These are phyloP conservation scores for Westerdykella ornata DNA, from an alignment of 2,329 filamentous ascomycete genomes.

Conservation along the genomic window DNA sequence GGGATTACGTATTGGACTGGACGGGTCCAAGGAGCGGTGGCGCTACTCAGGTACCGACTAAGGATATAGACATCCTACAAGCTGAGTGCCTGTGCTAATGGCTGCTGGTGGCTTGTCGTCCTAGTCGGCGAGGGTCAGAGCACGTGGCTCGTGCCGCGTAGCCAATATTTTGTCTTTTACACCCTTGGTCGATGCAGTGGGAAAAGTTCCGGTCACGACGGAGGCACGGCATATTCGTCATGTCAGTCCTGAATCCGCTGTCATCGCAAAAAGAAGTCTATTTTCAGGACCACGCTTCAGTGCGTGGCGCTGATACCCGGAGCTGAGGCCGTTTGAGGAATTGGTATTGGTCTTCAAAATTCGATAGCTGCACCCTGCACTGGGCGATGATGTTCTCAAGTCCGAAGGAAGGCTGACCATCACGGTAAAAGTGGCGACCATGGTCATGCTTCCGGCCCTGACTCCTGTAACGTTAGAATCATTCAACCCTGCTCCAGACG, in stretches of 20 bases:
- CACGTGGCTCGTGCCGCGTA: constrained; percentile 1
- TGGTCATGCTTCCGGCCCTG: no score
- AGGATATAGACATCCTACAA: constrained; percentile 1
- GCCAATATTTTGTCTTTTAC: constrained; percentile 2
- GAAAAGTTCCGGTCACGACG: constrained; percentile 8
- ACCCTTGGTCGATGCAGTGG: constrained; percentile 3
- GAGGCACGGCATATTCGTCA: constrained; percentile 2
- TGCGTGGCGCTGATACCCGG: constrained; percentile 8
- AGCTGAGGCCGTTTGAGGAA: constrained; percentile 7
- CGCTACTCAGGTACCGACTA: constrained; percentile 3
- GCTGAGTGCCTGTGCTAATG: background rate
- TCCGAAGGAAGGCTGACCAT: constrained; percentile 4
- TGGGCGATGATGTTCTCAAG: constrained; percentile 5
- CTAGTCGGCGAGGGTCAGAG: constrained; percentile 4
- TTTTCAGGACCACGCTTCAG: constrained; percentile 9
- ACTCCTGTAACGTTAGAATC: no score
- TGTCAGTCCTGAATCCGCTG: background rate
- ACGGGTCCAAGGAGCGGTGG: constrained; percentile 2
- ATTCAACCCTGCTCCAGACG: no score
- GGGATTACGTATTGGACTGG: background rate
- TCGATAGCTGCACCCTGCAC: constrained; percentile 10
- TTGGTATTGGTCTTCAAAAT: constrained; percentile 7
- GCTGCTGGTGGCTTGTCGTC: constrained; percentile 4
- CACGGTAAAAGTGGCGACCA: no score
- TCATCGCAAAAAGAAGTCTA: constrained; percentile 5